These are phyloP conservation scores for Claviceps sp. DNA, from an alignment of 2,329 filamentous ascomycete genomes.

Conservation along the genomic window DNA sequence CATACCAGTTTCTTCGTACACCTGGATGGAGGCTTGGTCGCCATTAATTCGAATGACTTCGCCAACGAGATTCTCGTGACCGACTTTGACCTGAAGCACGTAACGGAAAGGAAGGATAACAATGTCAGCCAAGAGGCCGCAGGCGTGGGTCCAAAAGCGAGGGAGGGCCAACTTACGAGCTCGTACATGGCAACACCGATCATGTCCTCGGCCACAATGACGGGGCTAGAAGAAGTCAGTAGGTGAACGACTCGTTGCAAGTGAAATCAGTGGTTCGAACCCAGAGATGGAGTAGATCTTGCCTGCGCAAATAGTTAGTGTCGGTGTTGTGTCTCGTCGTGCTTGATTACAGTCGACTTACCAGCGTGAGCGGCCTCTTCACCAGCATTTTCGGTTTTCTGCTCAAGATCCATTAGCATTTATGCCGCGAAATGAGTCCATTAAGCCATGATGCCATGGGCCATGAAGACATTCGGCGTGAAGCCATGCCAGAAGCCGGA, in stretches of 20 bases:
- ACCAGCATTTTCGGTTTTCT: constrained; percentile 23
- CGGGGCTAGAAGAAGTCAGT: constrained; percentile 44
- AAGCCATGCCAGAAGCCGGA: too few relatives aligned
- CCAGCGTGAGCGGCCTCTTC: constrained; percentile 26
- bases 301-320: constrained; percentile 26
- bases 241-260: constrained; percentile 2
- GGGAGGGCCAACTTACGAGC: constrained; percentile 47
- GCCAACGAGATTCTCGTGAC: constrained; percentile 81
- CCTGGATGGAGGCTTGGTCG: constrained; percentile 94
- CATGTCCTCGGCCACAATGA: constrained; percentile 97
- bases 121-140: not conserved
- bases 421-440: not conserved
- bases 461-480: too few relatives aligned
- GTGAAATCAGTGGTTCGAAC: constrained; percentile 23
- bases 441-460: not conserved
- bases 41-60: constrained; percentile 96
- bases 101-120: not conserved
- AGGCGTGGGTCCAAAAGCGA: not conserved
- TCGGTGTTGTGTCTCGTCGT: not conserved
- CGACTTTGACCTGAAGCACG: constrained; percentile 62
- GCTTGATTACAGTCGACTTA: constrained; percentile 15
- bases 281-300: constrained; percentile 52
- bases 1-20: constrained; percentile 96
- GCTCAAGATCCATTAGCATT: not conserved
- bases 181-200: constrained; percentile 99